Conservation (phyloP, 495 filamentous ascomycete genomes). For the Xylaria bambusicola region DNA sequence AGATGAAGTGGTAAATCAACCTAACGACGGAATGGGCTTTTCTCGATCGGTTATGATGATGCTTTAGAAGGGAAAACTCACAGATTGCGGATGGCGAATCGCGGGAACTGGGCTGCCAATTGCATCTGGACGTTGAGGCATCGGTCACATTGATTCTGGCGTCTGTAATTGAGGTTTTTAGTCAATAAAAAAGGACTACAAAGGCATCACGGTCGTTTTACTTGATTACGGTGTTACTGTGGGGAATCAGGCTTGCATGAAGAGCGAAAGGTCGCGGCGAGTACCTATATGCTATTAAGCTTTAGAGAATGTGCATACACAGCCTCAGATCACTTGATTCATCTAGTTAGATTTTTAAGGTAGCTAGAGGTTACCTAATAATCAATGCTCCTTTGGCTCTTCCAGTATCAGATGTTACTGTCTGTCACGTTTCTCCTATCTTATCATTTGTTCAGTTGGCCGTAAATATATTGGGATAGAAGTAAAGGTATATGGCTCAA, state of each 20-base stretch:
- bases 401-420: too few relatives aligned
- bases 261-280: neutral
- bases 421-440: too few relatives aligned
- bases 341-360: neutral
- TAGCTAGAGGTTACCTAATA: too few relatives aligned
- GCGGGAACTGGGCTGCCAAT: slow-evolving; percentile 52
- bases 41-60: slow-evolving; percentile 31
- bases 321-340: neutral
- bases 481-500: too few relatives aligned
- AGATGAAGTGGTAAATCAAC: slow-evolving; percentile 81
- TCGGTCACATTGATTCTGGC: slow-evolving; percentile 57
- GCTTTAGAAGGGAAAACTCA: slow-evolving; percentile 38
- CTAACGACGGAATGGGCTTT: slow-evolving; percentile 22
- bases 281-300: neutral
- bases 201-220: slow-evolving; percentile 19
- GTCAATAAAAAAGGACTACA: slow-evolving; percentile 53
- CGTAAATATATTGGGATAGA: too few relatives aligned
- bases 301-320: neutral
- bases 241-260: neutral
- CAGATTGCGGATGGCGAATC: slow-evolving; percentile 42
- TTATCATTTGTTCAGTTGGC: too few relatives aligned
- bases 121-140: slow-evolving; percentile 60
- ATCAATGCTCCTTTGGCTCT: too few relatives aligned
- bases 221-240: neutral
- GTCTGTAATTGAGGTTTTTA: slow-evolving; percentile 61